Evolutionary conservation across 768 basidiomycete species (phyloP).

Genomic region (Amanita rimosa): DNA sequence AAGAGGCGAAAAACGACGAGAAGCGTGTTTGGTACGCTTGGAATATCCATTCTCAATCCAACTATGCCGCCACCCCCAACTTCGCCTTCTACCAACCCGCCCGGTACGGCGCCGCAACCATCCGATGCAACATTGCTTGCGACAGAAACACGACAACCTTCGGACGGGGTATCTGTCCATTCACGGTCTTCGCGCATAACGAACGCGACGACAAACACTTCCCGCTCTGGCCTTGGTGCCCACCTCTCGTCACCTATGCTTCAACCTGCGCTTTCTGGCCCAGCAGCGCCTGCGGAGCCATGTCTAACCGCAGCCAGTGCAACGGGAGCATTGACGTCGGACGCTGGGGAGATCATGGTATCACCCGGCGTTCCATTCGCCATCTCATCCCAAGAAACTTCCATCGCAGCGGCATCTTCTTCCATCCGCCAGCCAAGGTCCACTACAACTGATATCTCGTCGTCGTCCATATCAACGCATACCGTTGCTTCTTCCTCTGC

Average conservation of each 20-base stretch:
- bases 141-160: neutral
- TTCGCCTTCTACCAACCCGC: slow-evolving; percentile 9
- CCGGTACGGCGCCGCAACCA: slow-evolving; percentile 13
- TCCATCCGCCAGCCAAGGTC: neutral
- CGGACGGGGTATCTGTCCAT: neutral
- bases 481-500: slow-evolving; percentile 16
- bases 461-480: slow-evolving; percentile 15
- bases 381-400: neutral
- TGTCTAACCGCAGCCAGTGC: neutral
- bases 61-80: slow-evolving; percentile 15
- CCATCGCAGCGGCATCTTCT: too few species aligned
- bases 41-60: slow-evolving; percentile 57
- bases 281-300: neutral
- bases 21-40: slow-evolving; percentile 64
- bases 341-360: neutral
- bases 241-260: neutral
- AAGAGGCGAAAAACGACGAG: slow-evolving; percentile 32
- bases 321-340: neutral
- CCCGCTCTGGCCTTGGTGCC: neutral
- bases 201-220: slow-evolving; percentile 5
- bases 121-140: neutral
- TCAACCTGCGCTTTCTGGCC: slow-evolving; percentile 1
- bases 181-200: slow-evolving; percentile 6
- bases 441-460: neutral
- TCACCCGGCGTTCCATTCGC: neutral